Evolutionary conservation across 805 yeast genomes (phyloP).

Genomic region (Candida lessepsii): DNA sequence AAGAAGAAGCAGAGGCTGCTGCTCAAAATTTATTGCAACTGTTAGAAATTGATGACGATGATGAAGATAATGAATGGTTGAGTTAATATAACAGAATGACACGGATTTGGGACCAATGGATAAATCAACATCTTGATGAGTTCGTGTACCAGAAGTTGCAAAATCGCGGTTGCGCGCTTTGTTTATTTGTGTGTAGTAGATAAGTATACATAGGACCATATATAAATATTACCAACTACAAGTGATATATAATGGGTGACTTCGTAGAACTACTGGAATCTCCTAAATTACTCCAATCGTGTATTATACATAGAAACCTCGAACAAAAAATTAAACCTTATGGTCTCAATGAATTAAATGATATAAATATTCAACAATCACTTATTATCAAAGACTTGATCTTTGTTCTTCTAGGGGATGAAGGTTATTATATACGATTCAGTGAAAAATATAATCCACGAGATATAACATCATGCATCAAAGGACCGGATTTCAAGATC

Average conservation of each 20-base stretch:
- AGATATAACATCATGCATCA: slow-evolving; percentile 38
- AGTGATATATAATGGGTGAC: slow-evolving; percentile 14
- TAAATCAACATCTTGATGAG: too few species aligned
- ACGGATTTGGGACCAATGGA: too few species aligned
- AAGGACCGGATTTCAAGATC: slow-evolving; percentile 75
- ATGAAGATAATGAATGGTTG: slow-evolving; percentile 10
- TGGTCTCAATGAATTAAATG: slow-evolving; percentile 41
- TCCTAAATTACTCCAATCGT: slow-evolving; percentile 16
- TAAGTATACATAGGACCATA: neutral
- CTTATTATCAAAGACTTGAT: slow-evolving; percentile 68
- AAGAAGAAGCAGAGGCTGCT: slow-evolving; percentile 63
- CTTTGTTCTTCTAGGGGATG: slow-evolving; percentile 65
- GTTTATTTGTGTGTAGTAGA: slow-evolving; percentile 2
- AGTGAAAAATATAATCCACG: slow-evolving; percentile 57
- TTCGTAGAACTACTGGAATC: slow-evolving; percentile 18
- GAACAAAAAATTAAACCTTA: slow-evolving; percentile 12
- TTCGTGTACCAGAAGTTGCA: too few species aligned
- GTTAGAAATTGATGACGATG: slow-evolving; percentile 16
- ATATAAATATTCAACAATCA: slow-evolving; percentile 65
- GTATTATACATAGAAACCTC: slow-evolving; percentile 6
- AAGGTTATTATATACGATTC: slow-evolving; percentile 75
- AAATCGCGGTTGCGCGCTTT: slow-evolving; percentile 3
- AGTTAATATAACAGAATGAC: neutral
- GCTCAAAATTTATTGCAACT: slow-evolving; percentile 11
- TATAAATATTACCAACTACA: too few species aligned